Percentiles rank a stretch among this genome's conserved stretches.
These are phyloP conservation scores for Aspergillus japonicus DNA, from an alignment of 2,329 filamentous ascomycete genomes.

Conservation along the genomic window DNA sequence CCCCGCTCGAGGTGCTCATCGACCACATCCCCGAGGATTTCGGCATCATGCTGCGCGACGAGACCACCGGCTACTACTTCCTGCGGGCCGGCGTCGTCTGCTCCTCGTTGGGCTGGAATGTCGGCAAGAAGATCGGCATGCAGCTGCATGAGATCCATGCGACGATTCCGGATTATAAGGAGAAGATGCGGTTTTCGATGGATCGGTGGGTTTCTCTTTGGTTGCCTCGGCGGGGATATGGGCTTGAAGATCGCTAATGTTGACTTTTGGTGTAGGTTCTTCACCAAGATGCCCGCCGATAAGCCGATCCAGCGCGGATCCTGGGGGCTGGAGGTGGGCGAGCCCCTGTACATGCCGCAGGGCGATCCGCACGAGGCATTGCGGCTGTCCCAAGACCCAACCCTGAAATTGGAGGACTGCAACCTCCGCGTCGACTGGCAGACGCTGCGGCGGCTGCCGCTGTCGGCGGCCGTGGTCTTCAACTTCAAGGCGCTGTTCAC, in stretches of 20 bases:
- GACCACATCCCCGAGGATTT: constrained; percentile 85
- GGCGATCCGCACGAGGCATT: constrained; percentile 64
- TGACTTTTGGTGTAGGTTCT: constrained; percentile 57
- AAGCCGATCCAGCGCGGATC: constrained; percentile 79
- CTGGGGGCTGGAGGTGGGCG: constrained; percentile 76
- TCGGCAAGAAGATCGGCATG: constrained; percentile 70
- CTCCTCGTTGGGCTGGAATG: constrained; percentile 76
- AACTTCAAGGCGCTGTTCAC: constrained; percentile 90
- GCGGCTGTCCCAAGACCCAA: constrained; percentile 57
- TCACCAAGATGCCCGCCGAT: constrained; percentile 71
- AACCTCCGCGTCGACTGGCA: constrained; percentile 84
- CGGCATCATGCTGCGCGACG: constrained; percentile 70
- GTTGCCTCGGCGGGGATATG: too few species aligned
- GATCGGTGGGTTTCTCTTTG: constrained; percentile 58
- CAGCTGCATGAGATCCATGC: constrained; percentile 69
- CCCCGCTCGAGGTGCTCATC: constrained; percentile 68
- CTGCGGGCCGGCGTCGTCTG: constrained; percentile 76
- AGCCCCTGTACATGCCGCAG: constrained; percentile 72
- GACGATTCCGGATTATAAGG: constrained; percentile 76
- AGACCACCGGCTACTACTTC: constrained; percentile 68
- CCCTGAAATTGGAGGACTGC: constrained; percentile 59
- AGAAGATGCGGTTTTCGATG: constrained; percentile 87
- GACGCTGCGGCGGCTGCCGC: constrained; percentile 73
- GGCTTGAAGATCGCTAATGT: neutral
- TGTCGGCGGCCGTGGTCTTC: constrained; percentile 75